These are phyloP conservation scores for Calonectria montana DNA, from an alignment of 2,329 filamentous ascomycete species.

Conservation along the genomic window DNA sequence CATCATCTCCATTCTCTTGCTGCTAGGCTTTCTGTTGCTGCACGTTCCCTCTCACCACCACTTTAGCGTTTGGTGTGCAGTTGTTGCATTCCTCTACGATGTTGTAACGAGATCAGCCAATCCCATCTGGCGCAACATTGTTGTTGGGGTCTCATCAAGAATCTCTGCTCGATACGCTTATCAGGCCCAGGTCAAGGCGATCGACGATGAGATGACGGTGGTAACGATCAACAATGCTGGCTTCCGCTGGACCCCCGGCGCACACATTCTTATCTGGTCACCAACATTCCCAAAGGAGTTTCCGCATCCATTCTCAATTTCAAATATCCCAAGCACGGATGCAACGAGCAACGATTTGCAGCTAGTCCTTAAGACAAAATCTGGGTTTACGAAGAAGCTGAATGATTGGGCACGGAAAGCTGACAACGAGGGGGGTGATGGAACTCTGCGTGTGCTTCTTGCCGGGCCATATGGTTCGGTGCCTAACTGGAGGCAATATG, in stretches of 20 bases:
- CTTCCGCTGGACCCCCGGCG: constrained; percentile 39
- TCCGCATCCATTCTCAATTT: constrained; percentile 41
- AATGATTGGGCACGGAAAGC: constrained; percentile 38
- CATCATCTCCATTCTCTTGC: constrained; percentile 35
- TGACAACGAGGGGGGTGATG: constrained; percentile 24
- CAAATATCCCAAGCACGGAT: constrained; percentile 24
- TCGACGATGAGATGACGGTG: constrained; percentile 35
- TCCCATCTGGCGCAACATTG: constrained; percentile 40
- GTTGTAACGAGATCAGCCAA: constrained; percentile 41
- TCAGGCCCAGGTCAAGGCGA: constrained; percentile 30
- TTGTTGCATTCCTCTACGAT: constrained; percentile 40
- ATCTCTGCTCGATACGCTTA: constrained; percentile 32
- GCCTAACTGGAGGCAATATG: constrained; percentile 41
- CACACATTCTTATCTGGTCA: constrained; percentile 43
- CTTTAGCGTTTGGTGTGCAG: constrained; percentile 43
- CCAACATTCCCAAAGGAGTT: constrained; percentile 38
- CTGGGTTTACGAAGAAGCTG: constrained; percentile 34
- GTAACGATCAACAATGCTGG: constrained; percentile 35
- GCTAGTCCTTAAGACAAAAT: constrained; percentile 39
- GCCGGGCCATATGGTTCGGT: constrained; percentile 36
- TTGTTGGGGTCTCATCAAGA: constrained; percentile 28
- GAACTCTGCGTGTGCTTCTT: constrained; percentile 31
- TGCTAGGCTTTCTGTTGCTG: constrained; percentile 36
- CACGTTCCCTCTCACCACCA: constrained; percentile 42
- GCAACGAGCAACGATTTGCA: constrained; percentile 31